A percentile compares a stretch with the other conserved stretches of the same genome.
These are phyloP conservation scores for Lathyrus tuberosus DNA, from an alignment of 306 rosid species.

Conservation along the genomic window DNA sequence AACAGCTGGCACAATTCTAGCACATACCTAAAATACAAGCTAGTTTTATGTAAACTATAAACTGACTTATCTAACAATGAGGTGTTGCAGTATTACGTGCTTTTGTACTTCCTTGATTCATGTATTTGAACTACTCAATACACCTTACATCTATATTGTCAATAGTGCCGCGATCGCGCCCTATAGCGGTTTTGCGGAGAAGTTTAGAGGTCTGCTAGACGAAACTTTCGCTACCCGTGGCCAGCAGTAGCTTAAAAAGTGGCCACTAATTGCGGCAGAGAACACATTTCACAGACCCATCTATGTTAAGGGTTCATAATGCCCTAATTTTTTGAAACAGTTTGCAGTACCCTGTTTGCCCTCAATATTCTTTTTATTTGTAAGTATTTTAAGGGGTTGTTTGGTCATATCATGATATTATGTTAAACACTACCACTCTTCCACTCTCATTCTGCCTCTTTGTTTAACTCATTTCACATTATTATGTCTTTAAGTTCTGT, in stretches of 20 bases:
- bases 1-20: too few relatives aligned
- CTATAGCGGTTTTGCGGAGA: not conserved
- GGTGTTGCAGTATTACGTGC: too few relatives aligned
- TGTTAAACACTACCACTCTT: not conserved
- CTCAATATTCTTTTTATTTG: not conserved
- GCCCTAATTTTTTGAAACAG: not conserved
- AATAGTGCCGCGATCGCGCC: not conserved
- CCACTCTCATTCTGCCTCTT: not conserved
- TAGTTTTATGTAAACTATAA: too few relatives aligned
- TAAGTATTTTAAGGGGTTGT: not conserved
- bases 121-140: too few relatives aligned
- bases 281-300: not conserved
- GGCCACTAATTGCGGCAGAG: not conserved
- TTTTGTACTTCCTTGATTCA: too few relatives aligned
- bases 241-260: not conserved
- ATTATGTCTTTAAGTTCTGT: conserved; percentile 9
- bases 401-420: not conserved
- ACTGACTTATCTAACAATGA: too few relatives aligned
- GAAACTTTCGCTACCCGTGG: not conserved
- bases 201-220: not conserved
- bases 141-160: not conserved
- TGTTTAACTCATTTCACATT: not conserved
- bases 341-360: not conserved
- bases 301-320: not conserved
- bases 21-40: too few relatives aligned